Base-by-base conservation (phyloP, 768 basidiomycete genomes). In the Phanerochaete carnosa region DNA sequence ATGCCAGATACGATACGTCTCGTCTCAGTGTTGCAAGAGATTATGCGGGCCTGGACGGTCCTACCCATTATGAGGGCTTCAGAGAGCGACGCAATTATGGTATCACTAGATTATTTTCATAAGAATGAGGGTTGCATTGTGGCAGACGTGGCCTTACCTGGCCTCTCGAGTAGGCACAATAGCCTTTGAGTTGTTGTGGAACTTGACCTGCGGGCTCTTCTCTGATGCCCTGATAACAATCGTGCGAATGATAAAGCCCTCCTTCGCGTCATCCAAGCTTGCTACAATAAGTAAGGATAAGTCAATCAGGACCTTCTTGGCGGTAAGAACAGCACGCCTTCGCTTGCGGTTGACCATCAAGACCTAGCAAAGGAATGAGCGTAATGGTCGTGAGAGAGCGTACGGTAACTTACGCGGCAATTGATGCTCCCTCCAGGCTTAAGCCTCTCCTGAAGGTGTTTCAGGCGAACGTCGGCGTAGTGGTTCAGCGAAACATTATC, bases 401-500 rank as follows among this genome's bases (percentile, higher is more conserved):
- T 19, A 43, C n/a, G n/a, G 7, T 29, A 13, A 55, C 88, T 7
- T 74, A 94, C 95, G 60, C 93, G 79, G 66, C 93, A 95, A 76
- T 91, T 96, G 73, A 98, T 89, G 55, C 71, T 83, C 3, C 82
- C 80, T 26, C 95, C 95, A 23, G 81, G 76, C 69, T 93, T 95
- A 78, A 97, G 98, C 62, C 89, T 83, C 75, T 88, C 92, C 45
- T 93, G 86, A 11, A 95, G 96, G 70, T 98, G 91, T 70, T 95
- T 97, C 66, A 98, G 80, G 22, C 77, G 71, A 68, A 98, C 95
- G 72, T 99, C 97, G 12, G 97, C 94, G 70, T 92, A 97, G 70
- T 98, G 97, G 62, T 87, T 84, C 0, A 95, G 95, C 91, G 92
- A 97, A 23, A 98, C 89, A 29, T 92, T 97, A 68, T 97, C 94